phyloP scores from a whole-genome alignment of 345 rosid genomes.

The Dimocarpus longan region DNA sequence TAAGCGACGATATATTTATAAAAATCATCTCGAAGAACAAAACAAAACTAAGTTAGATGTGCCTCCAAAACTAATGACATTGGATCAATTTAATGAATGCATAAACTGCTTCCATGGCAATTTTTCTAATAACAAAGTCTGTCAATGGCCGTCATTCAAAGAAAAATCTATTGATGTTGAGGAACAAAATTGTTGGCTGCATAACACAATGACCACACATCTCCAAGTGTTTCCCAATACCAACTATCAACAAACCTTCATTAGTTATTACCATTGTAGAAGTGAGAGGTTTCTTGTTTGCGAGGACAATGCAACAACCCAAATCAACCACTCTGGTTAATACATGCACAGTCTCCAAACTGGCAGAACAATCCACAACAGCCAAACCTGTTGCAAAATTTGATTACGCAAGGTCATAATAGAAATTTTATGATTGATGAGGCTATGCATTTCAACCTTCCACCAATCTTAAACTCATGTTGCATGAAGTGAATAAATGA shows the following conservation, averaged over 20 bases:
- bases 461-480: constrained; percentile 3
- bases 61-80: neutral
- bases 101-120: neutral
- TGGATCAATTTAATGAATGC: constrained; percentile 3
- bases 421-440: constrained; percentile 8
- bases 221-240: neutral
- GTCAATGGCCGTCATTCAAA: neutral
- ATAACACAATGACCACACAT: neutral
- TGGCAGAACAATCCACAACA: constrained; percentile 88
- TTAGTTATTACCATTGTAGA: constrained; percentile 59
- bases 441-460: neutral
- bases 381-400: constrained; percentile 58
- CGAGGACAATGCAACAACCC: constrained; percentile 81
- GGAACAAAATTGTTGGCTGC: neutral
- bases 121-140: neutral
- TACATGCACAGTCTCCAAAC: constrained; percentile 55
- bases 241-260: constrained; percentile 1
- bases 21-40: neutral
- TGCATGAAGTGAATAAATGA: neutral
- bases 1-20: neutral
- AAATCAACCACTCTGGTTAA: constrained; percentile 55
- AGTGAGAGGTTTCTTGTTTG: constrained; percentile 94
- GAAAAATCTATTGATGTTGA: neutral
- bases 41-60: neutral
- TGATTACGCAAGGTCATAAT: constrained; percentile 14